Percentiles rank a stretch among this genome's conserved stretches.
phyloP scores from a whole-genome alignment of 2,329 filamentous ascomycete species.

The Curvularia sp. region DNA sequence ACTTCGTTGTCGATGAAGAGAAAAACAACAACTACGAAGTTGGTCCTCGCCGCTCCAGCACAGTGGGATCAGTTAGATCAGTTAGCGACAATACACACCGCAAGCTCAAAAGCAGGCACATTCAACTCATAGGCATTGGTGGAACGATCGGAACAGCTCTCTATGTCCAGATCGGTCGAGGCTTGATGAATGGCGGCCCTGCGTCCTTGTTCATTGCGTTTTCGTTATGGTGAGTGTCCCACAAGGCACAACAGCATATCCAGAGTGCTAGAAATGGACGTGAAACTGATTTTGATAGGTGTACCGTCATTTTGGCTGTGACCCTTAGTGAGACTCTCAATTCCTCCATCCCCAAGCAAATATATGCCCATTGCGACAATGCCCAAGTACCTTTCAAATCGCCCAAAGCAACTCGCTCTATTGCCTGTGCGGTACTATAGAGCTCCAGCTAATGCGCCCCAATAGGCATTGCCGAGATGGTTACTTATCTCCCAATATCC shows the following conservation, averaged over 20 bases:
- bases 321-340: constrained; percentile 48
- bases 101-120: constrained; percentile 56
- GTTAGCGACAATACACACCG: constrained; percentile 52
- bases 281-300: constrained; percentile 38
- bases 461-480: constrained; percentile 73
- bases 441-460: constrained; percentile 27
- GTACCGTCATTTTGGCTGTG: constrained; percentile 52
- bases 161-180: constrained; percentile 56
- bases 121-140: constrained; percentile 56
- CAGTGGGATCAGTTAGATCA: constrained; percentile 37
- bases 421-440: constrained; percentile 8
- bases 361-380: constrained; percentile 27
- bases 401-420: constrained; percentile 22
- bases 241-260: neutral
- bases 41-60: constrained; percentile 35
- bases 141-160: constrained; percentile 58
- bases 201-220: constrained; percentile 57
- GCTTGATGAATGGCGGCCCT: constrained; percentile 56
- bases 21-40: constrained; percentile 33
- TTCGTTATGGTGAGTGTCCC: constrained; percentile 50
- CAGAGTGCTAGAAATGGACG: neutral
- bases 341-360: constrained; percentile 30
- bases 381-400: constrained; percentile 20
- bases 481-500: constrained; percentile 76
- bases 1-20: constrained; percentile 31